Conservation (phyloP, 2,329 filamentous ascomycete species). For the Paecilomyces niveus region DNA sequence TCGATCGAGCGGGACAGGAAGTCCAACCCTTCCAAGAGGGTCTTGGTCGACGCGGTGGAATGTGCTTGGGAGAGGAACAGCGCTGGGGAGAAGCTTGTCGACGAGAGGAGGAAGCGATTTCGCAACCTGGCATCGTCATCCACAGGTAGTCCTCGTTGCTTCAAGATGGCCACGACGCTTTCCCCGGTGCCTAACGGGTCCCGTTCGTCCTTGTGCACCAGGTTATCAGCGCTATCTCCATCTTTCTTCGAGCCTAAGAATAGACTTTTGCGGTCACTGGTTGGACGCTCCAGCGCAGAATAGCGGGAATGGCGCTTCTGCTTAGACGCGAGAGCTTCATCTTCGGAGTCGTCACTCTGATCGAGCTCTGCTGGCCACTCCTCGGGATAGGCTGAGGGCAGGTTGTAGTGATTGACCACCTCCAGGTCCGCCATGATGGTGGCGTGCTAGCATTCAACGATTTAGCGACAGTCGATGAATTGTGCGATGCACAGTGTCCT, state of each 20-base stretch:
- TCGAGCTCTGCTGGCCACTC: conserved; percentile 84
- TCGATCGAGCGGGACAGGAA: conserved; percentile 87
- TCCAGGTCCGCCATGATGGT: conserved; percentile 61
- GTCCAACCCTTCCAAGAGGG: conserved; percentile 73
- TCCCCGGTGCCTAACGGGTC: conserved; percentile 85
- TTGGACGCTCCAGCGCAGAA: conserved; percentile 71
- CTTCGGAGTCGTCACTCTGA: conserved; percentile 60
- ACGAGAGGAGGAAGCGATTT: conserved; percentile 91
- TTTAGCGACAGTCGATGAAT: neutral
- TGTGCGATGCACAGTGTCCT: neutral
- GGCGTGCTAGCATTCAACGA: neutral
- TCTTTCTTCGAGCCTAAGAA: conserved; percentile 62
- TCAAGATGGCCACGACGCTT: conserved; percentile 76
- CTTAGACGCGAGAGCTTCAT: conserved; percentile 33
- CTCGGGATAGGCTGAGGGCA: conserved; percentile 68
- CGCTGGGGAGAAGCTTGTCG: conserved; percentile 87
- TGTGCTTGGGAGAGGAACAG: conserved; percentile 91
- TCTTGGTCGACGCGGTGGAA: conserved; percentile 72
- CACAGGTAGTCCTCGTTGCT: conserved; percentile 67
- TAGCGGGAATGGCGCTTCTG: conserved; percentile 61
- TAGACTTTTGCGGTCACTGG: conserved; percentile 60
- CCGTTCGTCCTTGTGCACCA: conserved; percentile 84
- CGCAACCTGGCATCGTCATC: conserved; percentile 76
- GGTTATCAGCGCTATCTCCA: conserved; percentile 62
- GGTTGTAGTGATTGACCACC: conserved; percentile 84